phyloP scores from a whole-genome alignment of 306 rosid species.

The Fagus sylvatica region DNA sequence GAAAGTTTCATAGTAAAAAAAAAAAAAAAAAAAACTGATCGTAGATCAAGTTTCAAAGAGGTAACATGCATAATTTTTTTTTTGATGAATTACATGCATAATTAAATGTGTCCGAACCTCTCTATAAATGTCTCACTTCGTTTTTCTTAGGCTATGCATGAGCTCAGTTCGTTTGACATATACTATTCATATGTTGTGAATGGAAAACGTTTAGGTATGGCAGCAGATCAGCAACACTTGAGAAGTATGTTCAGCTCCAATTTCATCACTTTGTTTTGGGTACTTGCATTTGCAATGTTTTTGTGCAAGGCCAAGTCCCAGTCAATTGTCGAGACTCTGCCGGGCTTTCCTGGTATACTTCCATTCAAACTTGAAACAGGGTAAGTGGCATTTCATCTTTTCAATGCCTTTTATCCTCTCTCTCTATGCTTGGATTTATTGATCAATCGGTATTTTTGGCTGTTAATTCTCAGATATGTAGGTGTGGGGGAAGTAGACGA shows the following conservation, averaged over 20 bases:
- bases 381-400: too few species aligned
- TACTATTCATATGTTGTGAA: neutral
- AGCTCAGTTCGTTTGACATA: too few species aligned
- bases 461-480: constrained; percentile 27
- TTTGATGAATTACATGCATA: too few species aligned
- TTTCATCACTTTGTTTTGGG: neutral
- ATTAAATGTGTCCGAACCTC: too few species aligned
- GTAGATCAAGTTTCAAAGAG: too few species aligned
- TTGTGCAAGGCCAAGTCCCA: neutral
- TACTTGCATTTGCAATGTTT: neutral
- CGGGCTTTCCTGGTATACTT: neutral
- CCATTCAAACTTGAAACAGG: constrained; percentile 1
- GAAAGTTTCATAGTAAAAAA: too few species aligned
- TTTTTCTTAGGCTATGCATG: too few species aligned
- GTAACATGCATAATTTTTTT: too few species aligned
- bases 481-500: constrained; percentile 38
- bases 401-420: neutral
- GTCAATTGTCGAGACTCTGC: neutral
- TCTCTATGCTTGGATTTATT: neutral
- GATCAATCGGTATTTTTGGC: neutral
- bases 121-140: too few species aligned
- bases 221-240: neutral
- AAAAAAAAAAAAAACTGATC: too few species aligned
- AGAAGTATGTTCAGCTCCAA: neutral
- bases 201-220: neutral